phyloP scores from a whole-genome alignment of 768 basidiomycete species.

The Boletales sp. region DNA sequence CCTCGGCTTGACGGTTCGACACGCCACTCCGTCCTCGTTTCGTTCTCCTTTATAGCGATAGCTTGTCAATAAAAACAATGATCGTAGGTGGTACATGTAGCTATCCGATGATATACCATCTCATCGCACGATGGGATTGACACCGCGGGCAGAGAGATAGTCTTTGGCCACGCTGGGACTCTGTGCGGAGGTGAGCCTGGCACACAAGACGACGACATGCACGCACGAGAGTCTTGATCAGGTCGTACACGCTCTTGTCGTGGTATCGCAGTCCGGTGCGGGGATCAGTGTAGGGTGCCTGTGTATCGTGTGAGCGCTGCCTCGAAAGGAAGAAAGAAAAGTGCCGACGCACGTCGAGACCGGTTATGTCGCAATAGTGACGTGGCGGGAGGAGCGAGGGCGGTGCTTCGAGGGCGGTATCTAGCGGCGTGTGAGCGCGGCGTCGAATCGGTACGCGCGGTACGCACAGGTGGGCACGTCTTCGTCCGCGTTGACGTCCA shows the following conservation, averaged over 20 bases:
- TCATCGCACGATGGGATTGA: constrained; percentile 47
- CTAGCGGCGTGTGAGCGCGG: constrained; percentile 32
- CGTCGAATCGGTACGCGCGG: background rate
- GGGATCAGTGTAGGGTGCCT: constrained; percentile 86
- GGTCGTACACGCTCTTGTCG: constrained; percentile 83
- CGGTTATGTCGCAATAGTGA: constrained; percentile 85
- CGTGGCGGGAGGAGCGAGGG: constrained; percentile 75
- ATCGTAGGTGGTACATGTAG: too few relatives aligned
- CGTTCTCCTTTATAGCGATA: too few relatives aligned
- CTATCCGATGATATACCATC: too few relatives aligned
- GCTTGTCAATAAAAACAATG: too few relatives aligned
- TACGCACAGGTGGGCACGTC: constrained; percentile 70
- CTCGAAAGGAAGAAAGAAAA: too few relatives aligned
- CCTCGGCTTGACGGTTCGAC: too few relatives aligned
- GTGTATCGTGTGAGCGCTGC: too few relatives aligned
- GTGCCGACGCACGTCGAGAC: constrained; percentile 55
- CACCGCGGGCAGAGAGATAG: constrained; percentile 58
- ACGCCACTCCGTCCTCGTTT: too few relatives aligned
- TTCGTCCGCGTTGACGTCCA: constrained; percentile 35
- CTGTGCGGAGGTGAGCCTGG: constrained; percentile 30
- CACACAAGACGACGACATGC: too few relatives aligned
- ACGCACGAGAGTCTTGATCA: constrained; percentile 69
- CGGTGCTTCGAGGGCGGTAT: constrained; percentile 80
- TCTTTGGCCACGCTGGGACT: constrained; percentile 72
- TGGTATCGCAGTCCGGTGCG: constrained; percentile 77